Evolutionary conservation across 1,284 basidiomycete species (phyloP), one percentile per base, ranked within the genome.

Genomic region (Pseudozyma tsukubaensis): DNA sequence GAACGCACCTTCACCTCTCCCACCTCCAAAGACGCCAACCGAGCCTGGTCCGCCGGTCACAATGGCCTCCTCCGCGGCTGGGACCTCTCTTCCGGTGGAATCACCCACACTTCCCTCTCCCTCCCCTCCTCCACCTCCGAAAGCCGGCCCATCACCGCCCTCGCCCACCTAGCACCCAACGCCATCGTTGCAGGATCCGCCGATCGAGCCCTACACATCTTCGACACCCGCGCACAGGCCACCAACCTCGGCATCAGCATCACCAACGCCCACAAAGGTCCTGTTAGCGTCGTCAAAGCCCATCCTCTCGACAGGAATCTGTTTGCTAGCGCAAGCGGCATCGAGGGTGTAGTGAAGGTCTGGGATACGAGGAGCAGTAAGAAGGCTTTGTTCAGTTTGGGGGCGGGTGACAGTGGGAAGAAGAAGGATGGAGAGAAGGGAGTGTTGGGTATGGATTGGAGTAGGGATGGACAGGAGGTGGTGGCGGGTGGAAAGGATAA

Each of bases 401-500:
- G 56, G 12, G 47, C 50, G 9, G 71, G 12, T 8, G 49, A n/a
- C 12, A 18, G 11, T 21, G 24, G 16, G 0, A 48, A 42, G 10
- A 36, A 63, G 29, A 21, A 34, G 18, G 24, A 6, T 29, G 50
- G 36, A 0, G 47, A 56, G 18, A 59, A 61, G 21, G 82, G 81
- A 24, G 49, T 82, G 19, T 52, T 84, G 32, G 74, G 62, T 11
- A 48, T 82, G 24, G 82, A 79, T 40, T 84, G 83, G 83, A 62
- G 60, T 7, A 42, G 12, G 18, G 71, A 74, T 16, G 83, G 83
- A 11, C 68, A 83, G 54, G 63, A 67, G 35, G 52, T 83, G 12
- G 77, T 83, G 21, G 71, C 78, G 2, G 83, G 81, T 29, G 83
- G 83, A 1, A 77, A 82, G 63, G 83, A 84, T 58, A 74, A 74